Percentiles rank a stretch among this genome's conserved stretches.
phyloP scores from a whole-genome alignment of 108 stramenopile species.

The Phaeodactylum tricornutum region DNA sequence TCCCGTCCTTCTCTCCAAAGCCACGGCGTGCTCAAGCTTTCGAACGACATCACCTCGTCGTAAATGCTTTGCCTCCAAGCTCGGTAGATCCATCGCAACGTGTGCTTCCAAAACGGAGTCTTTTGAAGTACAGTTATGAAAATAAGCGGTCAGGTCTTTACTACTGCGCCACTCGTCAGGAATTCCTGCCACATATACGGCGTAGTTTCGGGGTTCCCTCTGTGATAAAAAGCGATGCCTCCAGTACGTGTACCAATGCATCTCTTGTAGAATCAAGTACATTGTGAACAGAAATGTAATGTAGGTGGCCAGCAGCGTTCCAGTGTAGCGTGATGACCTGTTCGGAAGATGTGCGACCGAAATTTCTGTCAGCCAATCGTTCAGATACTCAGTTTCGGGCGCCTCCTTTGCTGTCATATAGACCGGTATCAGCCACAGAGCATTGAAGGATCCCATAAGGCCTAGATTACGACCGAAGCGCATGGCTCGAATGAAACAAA shows the following conservation, averaged over 20 bases:
- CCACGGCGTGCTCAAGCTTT: slow-evolving; percentile 50
- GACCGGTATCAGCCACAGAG: slow-evolving; percentile 41
- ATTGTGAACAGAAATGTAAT: slow-evolving; percentile 32
- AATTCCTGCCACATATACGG: slow-evolving; percentile 31
- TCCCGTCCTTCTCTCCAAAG: slow-evolving; percentile 28
- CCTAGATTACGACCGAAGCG: slow-evolving; percentile 18
- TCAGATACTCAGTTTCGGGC: slow-evolving; percentile 3
- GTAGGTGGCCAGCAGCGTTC: slow-evolving; percentile 28
- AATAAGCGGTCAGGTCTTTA: slow-evolving; percentile 25
- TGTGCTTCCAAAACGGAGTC: slow-evolving; percentile 29
- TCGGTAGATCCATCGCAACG: slow-evolving; percentile 33
- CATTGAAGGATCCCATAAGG: slow-evolving; percentile 26
- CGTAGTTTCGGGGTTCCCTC: slow-evolving; percentile 26
- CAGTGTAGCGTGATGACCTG: slow-evolving; percentile 14
- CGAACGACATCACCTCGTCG: slow-evolving; percentile 31
- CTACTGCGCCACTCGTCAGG: slow-evolving; percentile 25
- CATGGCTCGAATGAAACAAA: slow-evolving; percentile 19
- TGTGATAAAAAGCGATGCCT: slow-evolving; percentile 27
- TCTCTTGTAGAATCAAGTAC: slow-evolving; percentile 36
- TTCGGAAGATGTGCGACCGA: slow-evolving; percentile 23
- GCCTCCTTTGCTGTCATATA: slow-evolving; percentile 17
- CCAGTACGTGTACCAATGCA: slow-evolving; percentile 38
- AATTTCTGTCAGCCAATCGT: slow-evolving; percentile 21
- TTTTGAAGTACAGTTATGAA: slow-evolving; percentile 24
- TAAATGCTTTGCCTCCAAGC: slow-evolving; percentile 29